Percentiles rank a stretch among this genome's conserved stretches.
phyloP scores from a whole-genome alignment of 345 rosid species.

The Cardamine chenopodiifolia region DNA sequence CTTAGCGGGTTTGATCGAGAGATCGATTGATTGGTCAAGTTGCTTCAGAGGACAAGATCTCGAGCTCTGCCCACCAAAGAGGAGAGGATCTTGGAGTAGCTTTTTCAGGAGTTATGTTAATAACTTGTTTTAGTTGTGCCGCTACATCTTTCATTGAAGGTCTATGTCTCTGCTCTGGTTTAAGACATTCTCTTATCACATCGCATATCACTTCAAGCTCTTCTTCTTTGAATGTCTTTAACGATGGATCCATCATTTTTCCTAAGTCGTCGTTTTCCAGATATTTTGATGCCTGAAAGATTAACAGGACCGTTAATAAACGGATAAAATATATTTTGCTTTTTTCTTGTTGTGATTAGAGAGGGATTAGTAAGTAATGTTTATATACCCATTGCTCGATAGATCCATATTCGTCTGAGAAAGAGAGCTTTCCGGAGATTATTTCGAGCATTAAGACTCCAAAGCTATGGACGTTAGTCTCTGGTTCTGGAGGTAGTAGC shows the following conservation, averaged over 20 bases:
- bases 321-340: not conserved
- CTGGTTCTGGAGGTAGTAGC: slow-evolving; percentile 59
- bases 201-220: slow-evolving; percentile 77
- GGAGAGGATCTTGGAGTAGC: slow-evolving; percentile 95
- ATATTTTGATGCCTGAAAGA: slow-evolving; percentile 66
- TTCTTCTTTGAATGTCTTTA: slow-evolving; percentile 67
- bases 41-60: slow-evolving; percentile 86
- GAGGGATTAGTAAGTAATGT: slow-evolving; percentile 5
- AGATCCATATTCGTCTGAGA: slow-evolving; percentile 67
- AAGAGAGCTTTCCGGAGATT: slow-evolving; percentile 77
- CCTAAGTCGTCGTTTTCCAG: slow-evolving; percentile 49
- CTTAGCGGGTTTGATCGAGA: not conserved
- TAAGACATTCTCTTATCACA: slow-evolving; percentile 63
- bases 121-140: slow-evolving; percentile 55
- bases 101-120: slow-evolving; percentile 74
- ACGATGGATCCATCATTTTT: slow-evolving; percentile 66
- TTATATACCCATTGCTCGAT: slow-evolving; percentile 79
- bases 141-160: slow-evolving; percentile 67
- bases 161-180: slow-evolving; percentile 55
- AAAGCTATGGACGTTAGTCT: slow-evolving; percentile 66
- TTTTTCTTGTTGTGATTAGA: not conserved
- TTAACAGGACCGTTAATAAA: not conserved
- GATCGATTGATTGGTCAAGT: slow-evolving; percentile 46
- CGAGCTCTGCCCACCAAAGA: slow-evolving; percentile 99
- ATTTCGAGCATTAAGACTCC: slow-evolving; percentile 84